A percentile compares a stretch with the other conserved stretches of the same genome.
Conservation (phyloP, 2,329 filamentous ascomycete genomes). For the Cladosporium sp. region DNA sequence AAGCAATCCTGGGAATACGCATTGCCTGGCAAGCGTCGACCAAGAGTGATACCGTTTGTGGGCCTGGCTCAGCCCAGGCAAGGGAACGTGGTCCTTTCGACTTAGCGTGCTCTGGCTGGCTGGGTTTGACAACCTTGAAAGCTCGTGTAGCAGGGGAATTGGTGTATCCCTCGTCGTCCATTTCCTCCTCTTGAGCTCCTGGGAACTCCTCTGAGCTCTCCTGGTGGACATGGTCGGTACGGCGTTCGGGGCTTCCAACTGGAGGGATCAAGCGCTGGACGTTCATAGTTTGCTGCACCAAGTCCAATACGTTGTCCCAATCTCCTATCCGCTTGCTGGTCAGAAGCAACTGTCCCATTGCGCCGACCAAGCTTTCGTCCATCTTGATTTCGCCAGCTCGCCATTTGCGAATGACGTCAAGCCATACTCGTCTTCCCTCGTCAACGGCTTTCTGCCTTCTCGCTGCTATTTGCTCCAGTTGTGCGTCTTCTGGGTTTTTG, state of each 20-base stretch:
- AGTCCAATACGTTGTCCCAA: constrained; percentile 69
- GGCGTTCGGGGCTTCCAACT: constrained; percentile 35
- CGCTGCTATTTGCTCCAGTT: constrained; percentile 34
- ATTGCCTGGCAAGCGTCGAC: constrained; percentile 65
- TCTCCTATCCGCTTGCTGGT: constrained; percentile 62
- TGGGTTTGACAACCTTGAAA: constrained; percentile 31
- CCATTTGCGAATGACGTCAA: constrained; percentile 78
- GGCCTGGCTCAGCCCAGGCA: constrained; percentile 51
- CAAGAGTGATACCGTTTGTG: constrained; percentile 67
- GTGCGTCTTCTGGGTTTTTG: constrained; percentile 26
- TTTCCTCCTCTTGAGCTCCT: constrained; percentile 20
- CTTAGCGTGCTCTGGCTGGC: constrained; percentile 22
- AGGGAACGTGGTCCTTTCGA: constrained; percentile 27
- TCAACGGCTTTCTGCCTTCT: constrained; percentile 54
- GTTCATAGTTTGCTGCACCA: constrained; percentile 81
- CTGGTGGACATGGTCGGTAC: constrained; percentile 34
- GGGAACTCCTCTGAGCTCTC: constrained; percentile 2
- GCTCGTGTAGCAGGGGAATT: constrained; percentile 35
- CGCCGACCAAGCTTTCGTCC: constrained; percentile 76
- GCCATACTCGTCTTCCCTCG: constrained; percentile 76
- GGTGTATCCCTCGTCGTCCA: constrained; percentile 28
- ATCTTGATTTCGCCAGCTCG: constrained; percentile 67
- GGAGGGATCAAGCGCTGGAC: constrained; percentile 60
- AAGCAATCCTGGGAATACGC: constrained; percentile 62
- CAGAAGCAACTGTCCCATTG: constrained; percentile 79